Evolutionary conservation across 2,329 filamentous ascomycete species (phyloP).

Genomic region (Cladophialophora chaetospira): DNA sequence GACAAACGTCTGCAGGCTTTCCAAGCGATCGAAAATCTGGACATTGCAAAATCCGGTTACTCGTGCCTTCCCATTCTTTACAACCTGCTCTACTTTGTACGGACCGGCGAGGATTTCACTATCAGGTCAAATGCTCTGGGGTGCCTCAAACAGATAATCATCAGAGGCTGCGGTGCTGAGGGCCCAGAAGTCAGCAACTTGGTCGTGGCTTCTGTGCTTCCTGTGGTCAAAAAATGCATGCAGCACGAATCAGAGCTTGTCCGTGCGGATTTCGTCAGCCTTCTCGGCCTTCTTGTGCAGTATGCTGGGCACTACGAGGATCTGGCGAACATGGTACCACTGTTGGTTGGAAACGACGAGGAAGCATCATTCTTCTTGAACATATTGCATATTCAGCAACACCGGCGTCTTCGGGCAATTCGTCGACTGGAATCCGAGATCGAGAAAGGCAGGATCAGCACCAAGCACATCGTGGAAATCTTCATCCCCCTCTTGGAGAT

Average conservation of each 20-base stretch:
- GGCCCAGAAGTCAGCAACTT: conserved; percentile 56
- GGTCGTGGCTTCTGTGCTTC: conserved; percentile 67
- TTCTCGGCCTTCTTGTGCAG: conserved; percentile 77
- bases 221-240: conserved; percentile 74
- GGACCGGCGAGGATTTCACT: conserved; percentile 82
- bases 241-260: conserved; percentile 81
- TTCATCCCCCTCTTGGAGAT: conserved; percentile 92
- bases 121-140: conserved; percentile 83
- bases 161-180: conserved; percentile 55
- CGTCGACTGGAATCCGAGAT: conserved; percentile 73
- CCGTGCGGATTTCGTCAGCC: conserved; percentile 75
- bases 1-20: conserved; percentile 79
- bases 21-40: conserved; percentile 65
- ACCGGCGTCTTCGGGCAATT: conserved; percentile 81
- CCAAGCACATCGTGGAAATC: conserved; percentile 79
- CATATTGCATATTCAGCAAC: conserved; percentile 83
- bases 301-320: conserved; percentile 69
- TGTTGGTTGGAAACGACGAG: conserved; percentile 73
- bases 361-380: conserved; percentile 90
- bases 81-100: conserved; percentile 86
- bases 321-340: conserved; percentile 70
- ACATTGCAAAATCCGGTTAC: conserved; percentile 65
- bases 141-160: conserved; percentile 74
- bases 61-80: conserved; percentile 80
- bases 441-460: conserved; percentile 63